Evolutionary conservation across 2,329 filamentous ascomycete species (phyloP), one percentile per base, ranked within the genome.

Genomic region (Ophioceras dolichostomum): DNA sequence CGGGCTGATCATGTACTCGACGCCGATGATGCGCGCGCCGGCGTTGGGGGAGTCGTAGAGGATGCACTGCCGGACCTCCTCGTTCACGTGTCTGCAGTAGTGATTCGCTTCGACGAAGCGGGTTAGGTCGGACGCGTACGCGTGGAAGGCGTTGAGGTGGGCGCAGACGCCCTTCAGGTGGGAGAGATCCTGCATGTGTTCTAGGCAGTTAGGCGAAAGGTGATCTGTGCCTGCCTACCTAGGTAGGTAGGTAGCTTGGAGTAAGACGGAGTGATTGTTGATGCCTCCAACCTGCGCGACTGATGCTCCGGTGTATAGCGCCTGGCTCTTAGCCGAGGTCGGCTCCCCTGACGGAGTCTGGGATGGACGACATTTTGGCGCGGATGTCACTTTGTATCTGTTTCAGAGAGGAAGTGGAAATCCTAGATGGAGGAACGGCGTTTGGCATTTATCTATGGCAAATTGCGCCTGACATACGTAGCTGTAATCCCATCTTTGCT

Each of bases 1-100:
- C 0, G 76, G 71, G 0, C 79, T 78, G 48, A 94, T 77, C 83
- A 91, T 88, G 64, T 93, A 93, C 56, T 94, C 86, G 48, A 93
- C 70, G 8, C 85, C 86, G 43, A 94, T 84, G 14, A 94, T 70
- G 0, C 80, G 72, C 0, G 84, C 84, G 19, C 73, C 70, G 7
- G 73, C 65, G 1, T 67, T 64, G 0, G 78, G 68, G 0, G 74
- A 73, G 57, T 93, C 85, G 61, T 91, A 94, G 43, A 94, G 71
- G 21, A 94, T 73, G 55, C 86, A 93, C 64, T 94, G 85, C 4
- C 86, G 73, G 39, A 93, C 68, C 43, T 91, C 84, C 49, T 79
- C 69, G 42, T 71, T 86, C 4, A 91, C 49, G 49, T 91, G 84
- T 1, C 79, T 71, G 53, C 86, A 94, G 59, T 91, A 94, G 56